Base-by-base conservation (phyloP, 345 rosid species). In the Brassica carinata region DNA sequence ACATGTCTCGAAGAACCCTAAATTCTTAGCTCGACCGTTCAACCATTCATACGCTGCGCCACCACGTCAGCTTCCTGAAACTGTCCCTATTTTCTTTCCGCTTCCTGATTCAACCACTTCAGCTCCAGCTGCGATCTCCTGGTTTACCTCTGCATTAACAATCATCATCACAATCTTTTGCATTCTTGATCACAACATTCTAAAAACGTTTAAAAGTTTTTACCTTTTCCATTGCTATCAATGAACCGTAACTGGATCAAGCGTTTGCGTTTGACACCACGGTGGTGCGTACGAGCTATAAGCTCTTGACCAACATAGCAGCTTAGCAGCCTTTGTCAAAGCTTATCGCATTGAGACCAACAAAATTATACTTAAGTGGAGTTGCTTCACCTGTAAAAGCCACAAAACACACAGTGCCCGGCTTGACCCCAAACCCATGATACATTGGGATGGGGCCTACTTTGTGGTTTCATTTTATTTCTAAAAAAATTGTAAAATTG, bases 221-320 rank as follows among this genome's bases (percentile, higher is more conserved):
- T 27, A 96, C 97, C 94, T 75, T 87, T 82, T 66, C 90, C 97
- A 13, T 36, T 78, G 18, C 78, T 68, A 80, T 86, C 88, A 8
- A 86, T 62, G 84, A 96, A 93, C 63, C 71, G 84, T 58, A 96
- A 74, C 23, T 97, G 97, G 80, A 93, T 82, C 79, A 93, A 71
- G 1, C 97, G 94, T 78, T 93, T 96, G 15, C 95, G 90, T 71
- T 92, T 89, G 19, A 92, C 91, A 23, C 98, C 97, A 55, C 96
- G 78, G 55, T 92, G 97, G 63, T 93, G 98, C 0, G 98, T 96
- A 62, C 98, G 94, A 51, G 99, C 96, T 61, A 96, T 85, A 48
- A 96, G 89, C 86, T 96, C 99, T 85, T 96, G 98, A 55, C 99
- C 98, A 17, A 93, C 94, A 30, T 19, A 19, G 23, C 23, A 19